Percentiles rank a stretch among this genome's conserved stretches.
Conservation (phyloP, 192 early-diverging fungal species). For the Backusella mclennaniae region DNA sequence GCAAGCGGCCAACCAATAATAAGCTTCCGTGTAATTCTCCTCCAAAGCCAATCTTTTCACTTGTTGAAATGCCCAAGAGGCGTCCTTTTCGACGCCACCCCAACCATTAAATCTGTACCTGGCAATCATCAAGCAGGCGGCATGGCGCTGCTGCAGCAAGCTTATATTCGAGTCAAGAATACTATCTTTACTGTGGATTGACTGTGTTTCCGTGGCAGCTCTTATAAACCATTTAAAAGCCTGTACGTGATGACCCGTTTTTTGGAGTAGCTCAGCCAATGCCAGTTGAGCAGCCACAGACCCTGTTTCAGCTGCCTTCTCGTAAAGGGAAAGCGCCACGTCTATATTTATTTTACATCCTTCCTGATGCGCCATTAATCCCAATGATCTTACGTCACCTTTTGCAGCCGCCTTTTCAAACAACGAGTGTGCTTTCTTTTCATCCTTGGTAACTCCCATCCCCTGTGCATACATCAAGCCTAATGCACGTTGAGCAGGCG, state of each 20-base stretch:
- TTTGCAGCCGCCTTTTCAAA: conserved; percentile 36
- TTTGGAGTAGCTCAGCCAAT: conserved; percentile 26
- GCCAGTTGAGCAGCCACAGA: conserved; percentile 20
- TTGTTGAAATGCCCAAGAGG: conserved; percentile 15
- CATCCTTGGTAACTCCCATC: conserved; percentile 12
- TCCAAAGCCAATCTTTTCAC: conserved; percentile 8
- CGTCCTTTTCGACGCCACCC: conserved; percentile 18
- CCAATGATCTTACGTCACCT: conserved; percentile 28
- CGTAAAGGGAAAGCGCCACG: conserved; percentile 21
- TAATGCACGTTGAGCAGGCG: conserved; percentile 29
- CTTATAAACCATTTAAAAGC: conserved; percentile 28
- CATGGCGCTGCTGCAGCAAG: conserved; percentile 5
- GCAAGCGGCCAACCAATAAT: conserved; percentile 25
- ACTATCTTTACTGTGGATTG: background rate
- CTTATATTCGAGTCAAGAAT: background rate
- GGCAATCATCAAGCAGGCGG: conserved; percentile 30
- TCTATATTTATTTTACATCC: conserved; percentile 20
- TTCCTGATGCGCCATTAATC: conserved; percentile 26
- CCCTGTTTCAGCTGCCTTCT: conserved; percentile 31
- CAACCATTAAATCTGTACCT: conserved; percentile 33
- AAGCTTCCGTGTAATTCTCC: conserved; percentile 20
- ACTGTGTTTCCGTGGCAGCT: background rate
- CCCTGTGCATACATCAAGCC: conserved; percentile 35
- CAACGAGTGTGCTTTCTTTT: conserved; percentile 24
- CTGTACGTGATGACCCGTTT: conserved; percentile 6